Evolutionary conservation across 2,329 filamentous ascomycete species (phyloP).

Genomic region (Diaporthe longicolla): DNA sequence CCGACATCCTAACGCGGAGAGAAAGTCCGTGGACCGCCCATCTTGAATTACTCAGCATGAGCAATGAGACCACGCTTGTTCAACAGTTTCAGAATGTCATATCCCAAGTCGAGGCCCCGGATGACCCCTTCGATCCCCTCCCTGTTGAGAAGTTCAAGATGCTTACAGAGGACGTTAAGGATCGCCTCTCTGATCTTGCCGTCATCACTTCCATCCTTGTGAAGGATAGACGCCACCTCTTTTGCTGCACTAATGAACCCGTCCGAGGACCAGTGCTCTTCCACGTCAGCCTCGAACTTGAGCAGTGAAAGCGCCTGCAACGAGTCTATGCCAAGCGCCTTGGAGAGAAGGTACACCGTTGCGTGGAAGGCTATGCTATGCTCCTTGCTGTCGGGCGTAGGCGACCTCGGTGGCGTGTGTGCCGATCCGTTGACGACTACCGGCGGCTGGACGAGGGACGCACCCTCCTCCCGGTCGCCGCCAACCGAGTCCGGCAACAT

Average conservation of each 20-base stretch:
- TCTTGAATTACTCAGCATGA: neutral
- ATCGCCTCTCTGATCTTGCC: slow-evolving; percentile 42
- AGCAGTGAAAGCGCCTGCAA: slow-evolving; percentile 40
- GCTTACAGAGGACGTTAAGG: slow-evolving; percentile 31
- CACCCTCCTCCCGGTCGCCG: slow-evolving; percentile 16
- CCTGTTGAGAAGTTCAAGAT: slow-evolving; percentile 1
- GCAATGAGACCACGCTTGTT: neutral
- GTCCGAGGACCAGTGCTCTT: slow-evolving; percentile 37
- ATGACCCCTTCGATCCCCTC: slow-evolving; percentile 10
- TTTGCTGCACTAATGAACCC: slow-evolving; percentile 42
- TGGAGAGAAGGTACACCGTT: slow-evolving; percentile 41
- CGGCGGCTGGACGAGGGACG: neutral
- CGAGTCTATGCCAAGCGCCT: slow-evolving; percentile 40
- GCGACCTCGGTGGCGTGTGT: neutral
- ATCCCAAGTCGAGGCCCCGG: slow-evolving; percentile 18
- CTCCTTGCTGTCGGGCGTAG: neutral
- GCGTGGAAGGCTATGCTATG: slow-evolving; percentile 42
- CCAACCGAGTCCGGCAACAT: neutral
- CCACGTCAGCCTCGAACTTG: slow-evolving; percentile 40
- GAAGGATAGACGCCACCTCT: slow-evolving; percentile 40
- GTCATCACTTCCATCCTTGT: neutral
- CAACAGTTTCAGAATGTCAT: slow-evolving; percentile 11
- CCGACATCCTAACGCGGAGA: neutral
- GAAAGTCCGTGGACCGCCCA: neutral
- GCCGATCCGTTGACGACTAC: neutral